Base-by-base conservation (phyloP, 73 alveolate species). In the Blepharisma stoltei region DNA sequence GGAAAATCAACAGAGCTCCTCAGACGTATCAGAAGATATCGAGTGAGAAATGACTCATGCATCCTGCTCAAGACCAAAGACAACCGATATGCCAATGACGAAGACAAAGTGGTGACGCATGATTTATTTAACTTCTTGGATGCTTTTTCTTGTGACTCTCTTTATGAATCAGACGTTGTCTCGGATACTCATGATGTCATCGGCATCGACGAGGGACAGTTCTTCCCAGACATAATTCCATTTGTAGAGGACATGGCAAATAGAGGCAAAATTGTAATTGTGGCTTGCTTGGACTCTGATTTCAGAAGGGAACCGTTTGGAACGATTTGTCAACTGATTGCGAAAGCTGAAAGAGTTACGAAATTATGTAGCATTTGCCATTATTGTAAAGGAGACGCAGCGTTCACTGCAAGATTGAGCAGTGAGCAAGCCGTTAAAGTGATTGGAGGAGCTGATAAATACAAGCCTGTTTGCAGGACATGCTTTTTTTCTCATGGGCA, bases 121-220 rank as follows among this genome's bases (percentile, higher is more conserved):
- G 97, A 92, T 53, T 49, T 81, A 90, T 82, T 82, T 32, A 69
- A 6, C 38, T 54, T 47, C 55, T 78, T 78, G 27, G 70, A 83
- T 60, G 96, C 98, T n/a, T 55, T 83, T 11, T 67, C 90, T 6
- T 81, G 88, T 14, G 60, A 66, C 6, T 46, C 47, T 20, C 77
- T 95, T 60, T 37, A 65, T 32, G 98, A 93, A 54, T 68, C 80
- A 23, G 83, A 70, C 43, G 95, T 82, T 23, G 69, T 43, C 38
- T 81, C 92, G 52, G 37, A 85, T 41, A 71, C 90, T 32, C 85
- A 80, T 86, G 99, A 96, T 80, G 97, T 96, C 25, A 93, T 96
- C 70, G 99, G 98, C n/a, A 93, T 96, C 37, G 99, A 96, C 78
- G 99, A 96, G 86, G 99, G 98, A 44, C 94, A 96, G 78, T 96